phyloP scores from a whole-genome alignment of 106 monocot genomes.

The Alisma plantagoaquatica region DNA sequence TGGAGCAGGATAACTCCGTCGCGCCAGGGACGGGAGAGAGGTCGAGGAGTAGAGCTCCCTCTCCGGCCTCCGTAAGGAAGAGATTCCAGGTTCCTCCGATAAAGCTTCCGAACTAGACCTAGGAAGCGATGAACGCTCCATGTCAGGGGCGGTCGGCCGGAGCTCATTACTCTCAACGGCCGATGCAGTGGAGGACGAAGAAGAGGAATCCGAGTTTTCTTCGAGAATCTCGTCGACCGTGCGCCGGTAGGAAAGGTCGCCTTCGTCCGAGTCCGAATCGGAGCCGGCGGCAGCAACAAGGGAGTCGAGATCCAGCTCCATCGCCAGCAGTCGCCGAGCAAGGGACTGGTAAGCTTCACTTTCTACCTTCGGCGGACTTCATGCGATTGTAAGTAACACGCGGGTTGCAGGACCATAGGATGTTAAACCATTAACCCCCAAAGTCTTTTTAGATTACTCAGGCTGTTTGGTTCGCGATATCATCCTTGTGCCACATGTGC shows the following conservation, averaged over 20 bases:
- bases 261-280: slow-evolving; percentile 18
- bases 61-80: slow-evolving; percentile 12
- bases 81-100: slow-evolving; percentile 10
- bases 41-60: slow-evolving; percentile 14
- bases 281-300: slow-evolving; percentile 38
- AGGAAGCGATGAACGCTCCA: not conserved
- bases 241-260: slow-evolving; percentile 32
- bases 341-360: not conserved
- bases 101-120: slow-evolving; percentile 6
- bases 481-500: no score
- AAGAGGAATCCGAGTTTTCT: slow-evolving; percentile 28
- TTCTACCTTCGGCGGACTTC: no score
- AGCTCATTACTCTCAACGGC: not conserved
- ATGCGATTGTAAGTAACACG: no score
- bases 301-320: slow-evolving; percentile 30
- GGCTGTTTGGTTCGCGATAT: no score
- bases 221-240: slow-evolving; percentile 91
- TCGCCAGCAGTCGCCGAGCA: not conserved
- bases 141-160: not conserved
- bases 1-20: slow-evolving; percentile 8
- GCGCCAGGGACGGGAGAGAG: slow-evolving; percentile 30
- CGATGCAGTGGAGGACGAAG: slow-evolving; percentile 10
- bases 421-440: no score
- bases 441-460: no score
- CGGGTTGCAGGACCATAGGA: no score